phyloP scores from a whole-genome alignment of 805 yeast species.

The Wickerhamomyces mucosus region DNA sequence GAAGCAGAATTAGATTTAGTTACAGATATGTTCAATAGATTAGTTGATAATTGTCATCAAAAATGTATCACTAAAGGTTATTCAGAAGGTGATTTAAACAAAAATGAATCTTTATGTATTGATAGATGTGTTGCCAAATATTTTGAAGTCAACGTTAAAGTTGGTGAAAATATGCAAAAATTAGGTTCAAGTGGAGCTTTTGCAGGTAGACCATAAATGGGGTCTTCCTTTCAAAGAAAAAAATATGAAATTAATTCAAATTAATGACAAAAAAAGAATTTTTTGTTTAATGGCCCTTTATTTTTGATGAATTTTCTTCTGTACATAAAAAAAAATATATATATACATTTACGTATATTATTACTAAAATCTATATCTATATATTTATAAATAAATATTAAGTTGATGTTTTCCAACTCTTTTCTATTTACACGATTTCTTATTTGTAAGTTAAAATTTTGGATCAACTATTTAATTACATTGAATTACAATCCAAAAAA shows the following conservation, averaged over 20 bases:
- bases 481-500: constrained; percentile 42
- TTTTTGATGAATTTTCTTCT: background rate
- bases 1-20: constrained; percentile 97
- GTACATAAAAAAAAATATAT: constrained; percentile 1
- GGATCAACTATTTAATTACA: too few relatives aligned
- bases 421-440: constrained; percentile 2
- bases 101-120: constrained; percentile 76
- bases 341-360: background rate
- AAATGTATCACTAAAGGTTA: constrained; percentile 71
- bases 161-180: constrained; percentile 68
- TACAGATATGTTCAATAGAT: constrained; percentile 92
- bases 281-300: background rate
- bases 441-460: background rate
- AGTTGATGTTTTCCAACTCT: background rate
- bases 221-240: background rate
- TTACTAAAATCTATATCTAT: background rate
- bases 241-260: background rate
- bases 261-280: constrained; percentile 1
- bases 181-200: constrained; percentile 36
- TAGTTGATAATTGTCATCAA: constrained; percentile 80
- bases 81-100: constrained; percentile 63
- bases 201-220: constrained; percentile 17
- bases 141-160: constrained; percentile 89
- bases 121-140: constrained; percentile 96
- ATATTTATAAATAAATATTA: background rate